Percentiles rank a stretch among this genome's conserved stretches.
These are phyloP conservation scores for Hortiboletus flavorubellus DNA, from an alignment of 768 basidiomycete genomes.

Conservation along the genomic window DNA sequence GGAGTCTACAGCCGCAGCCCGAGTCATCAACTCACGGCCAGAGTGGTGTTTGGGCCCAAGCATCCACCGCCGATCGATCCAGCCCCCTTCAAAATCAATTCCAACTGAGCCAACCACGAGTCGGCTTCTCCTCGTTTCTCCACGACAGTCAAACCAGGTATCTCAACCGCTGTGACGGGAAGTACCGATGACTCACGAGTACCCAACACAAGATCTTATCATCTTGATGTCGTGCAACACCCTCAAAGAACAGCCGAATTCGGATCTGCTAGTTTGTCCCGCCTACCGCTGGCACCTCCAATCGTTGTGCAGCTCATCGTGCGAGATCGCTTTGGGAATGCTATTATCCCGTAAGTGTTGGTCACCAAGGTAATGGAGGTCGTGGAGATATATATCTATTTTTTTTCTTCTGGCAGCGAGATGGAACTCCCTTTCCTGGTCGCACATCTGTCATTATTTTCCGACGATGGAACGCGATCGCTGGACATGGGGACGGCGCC, in stretches of 20 bases:
- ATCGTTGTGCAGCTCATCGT: constrained; percentile 78
- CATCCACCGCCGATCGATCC: constrained; percentile 27
- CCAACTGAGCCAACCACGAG: constrained; percentile 45
- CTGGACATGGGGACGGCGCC: constrained; percentile 65
- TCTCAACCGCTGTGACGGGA: constrained; percentile 17
- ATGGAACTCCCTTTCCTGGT: constrained; percentile 85
- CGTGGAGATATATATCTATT: constrained; percentile 21
- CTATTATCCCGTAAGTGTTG: constrained; percentile 70
- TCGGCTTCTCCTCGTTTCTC: constrained; percentile 58
- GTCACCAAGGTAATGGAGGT: constrained; percentile 16
- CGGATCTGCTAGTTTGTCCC: constrained; percentile 67
- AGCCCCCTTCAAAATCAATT: constrained; percentile 36
- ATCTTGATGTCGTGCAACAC: constrained; percentile 83
- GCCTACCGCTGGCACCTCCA: constrained; percentile 81
- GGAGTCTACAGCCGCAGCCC: constrained; percentile 38
- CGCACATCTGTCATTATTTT: constrained; percentile 74
- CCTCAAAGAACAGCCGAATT: constrained; percentile 82
- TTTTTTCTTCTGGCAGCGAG: constrained; percentile 50
- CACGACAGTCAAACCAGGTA: constrained; percentile 54
- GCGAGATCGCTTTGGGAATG: constrained; percentile 66
- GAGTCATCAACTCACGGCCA: constrained; percentile 27
- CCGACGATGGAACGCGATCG: constrained; percentile 59
- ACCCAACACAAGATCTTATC: constrained; percentile 53
- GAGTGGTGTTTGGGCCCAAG: constrained; percentile 27
- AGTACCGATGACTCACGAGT: constrained; percentile 18